These are phyloP conservation scores for Pseudogymnoascus sp. DNA, from an alignment of 2,329 filamentous ascomycete species.

Conservation along the genomic window DNA sequence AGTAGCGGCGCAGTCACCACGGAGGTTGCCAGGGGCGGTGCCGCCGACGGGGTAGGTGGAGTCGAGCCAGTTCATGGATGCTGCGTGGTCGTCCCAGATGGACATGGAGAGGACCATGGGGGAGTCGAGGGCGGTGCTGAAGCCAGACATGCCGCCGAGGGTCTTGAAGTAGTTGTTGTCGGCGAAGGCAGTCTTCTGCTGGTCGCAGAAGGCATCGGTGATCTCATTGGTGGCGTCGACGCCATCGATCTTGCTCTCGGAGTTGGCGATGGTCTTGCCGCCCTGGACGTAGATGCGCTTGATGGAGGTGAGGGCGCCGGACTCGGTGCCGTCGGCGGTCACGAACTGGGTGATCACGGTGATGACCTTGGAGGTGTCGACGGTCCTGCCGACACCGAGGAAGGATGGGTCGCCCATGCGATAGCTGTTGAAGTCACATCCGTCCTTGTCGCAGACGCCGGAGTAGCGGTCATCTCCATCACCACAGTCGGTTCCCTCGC, in stretches of 20 bases:
- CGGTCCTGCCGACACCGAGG: constrained; percentile 47
- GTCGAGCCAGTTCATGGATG: constrained; percentile 68
- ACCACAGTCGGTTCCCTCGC: constrained; percentile 35
- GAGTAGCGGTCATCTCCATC: constrained; percentile 38
- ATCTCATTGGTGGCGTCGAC: constrained; percentile 42
- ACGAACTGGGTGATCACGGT: constrained; percentile 57
- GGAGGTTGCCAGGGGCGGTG: constrained; percentile 39
- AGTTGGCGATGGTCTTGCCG: constrained; percentile 44
- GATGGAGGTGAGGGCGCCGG: constrained; percentile 44
- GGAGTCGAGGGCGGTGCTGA: constrained; percentile 45
- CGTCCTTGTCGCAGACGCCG: constrained; percentile 53
- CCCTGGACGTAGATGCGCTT: constrained; percentile 48
- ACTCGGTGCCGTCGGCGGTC: constrained; percentile 37
- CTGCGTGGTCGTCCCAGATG: constrained; percentile 45
- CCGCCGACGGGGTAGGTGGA: constrained; percentile 48
- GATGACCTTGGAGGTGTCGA: constrained; percentile 46
- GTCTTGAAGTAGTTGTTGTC: constrained; percentile 44
- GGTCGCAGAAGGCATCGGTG: constrained; percentile 48
- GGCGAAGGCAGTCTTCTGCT: constrained; percentile 45
- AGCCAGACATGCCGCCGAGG: constrained; percentile 46
- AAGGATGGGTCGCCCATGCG: constrained; percentile 50
- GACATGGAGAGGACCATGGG: constrained; percentile 59
- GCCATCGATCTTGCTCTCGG: constrained; percentile 36
- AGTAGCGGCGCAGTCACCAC: constrained; percentile 44
- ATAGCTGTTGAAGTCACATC: constrained; percentile 58